Base-by-base conservation (phyloP, 495 filamentous ascomycete genomes). In the Aspergillus indologenus region DNA sequence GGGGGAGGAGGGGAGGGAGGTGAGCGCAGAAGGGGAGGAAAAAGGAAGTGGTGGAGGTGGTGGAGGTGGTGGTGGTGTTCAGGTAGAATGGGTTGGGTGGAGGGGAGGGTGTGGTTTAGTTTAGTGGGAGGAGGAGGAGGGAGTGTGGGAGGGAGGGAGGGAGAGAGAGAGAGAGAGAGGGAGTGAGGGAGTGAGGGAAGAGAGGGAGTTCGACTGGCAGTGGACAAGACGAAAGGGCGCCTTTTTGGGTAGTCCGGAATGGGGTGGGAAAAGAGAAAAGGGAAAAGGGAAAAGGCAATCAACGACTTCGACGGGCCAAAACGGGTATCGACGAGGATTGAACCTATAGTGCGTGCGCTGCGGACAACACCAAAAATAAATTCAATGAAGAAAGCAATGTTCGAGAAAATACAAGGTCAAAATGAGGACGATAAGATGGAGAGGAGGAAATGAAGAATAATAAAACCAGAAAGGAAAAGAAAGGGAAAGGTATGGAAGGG, bases 231-330 rank as follows among this genome's bases (percentile, higher is more conserved):
- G 34, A 40, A 64, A 60, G 60, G 54, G 53, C 60, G 60, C 44
- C 18, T 63, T 63, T 29, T 40, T 40, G 34, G 34, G 34, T 7
- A 48, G 43, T 53, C 59, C 45, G 65, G 63, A 63, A 65, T 66
- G 61, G 61, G 60, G 54, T 62, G 61, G 61, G 65, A 51, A 51
- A 50, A 61, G 54, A 62, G n/a, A n/a, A n/a, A n/a, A n/a, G n/a
- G n/a, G n/a, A n/a, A n/a, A n/a, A n/a, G 50, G 56, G 60, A 50
- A 49, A 63, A 51, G 60, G 50, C 53, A 61, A 60, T 65, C 60
- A 59, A 59, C 56, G 20, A 26, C 21, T 20, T 65, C 47, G 53
- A 54, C 52, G 47, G 62, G 26, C 47, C 53, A 65, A 62, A 65
- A 50, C 43, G 54, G 61, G 56, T 63, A 60, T 68, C 54, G 57